Evolutionary conservation across 2,329 filamentous ascomycete species (phyloP).

Genomic region (Cercospora berteroae): DNA sequence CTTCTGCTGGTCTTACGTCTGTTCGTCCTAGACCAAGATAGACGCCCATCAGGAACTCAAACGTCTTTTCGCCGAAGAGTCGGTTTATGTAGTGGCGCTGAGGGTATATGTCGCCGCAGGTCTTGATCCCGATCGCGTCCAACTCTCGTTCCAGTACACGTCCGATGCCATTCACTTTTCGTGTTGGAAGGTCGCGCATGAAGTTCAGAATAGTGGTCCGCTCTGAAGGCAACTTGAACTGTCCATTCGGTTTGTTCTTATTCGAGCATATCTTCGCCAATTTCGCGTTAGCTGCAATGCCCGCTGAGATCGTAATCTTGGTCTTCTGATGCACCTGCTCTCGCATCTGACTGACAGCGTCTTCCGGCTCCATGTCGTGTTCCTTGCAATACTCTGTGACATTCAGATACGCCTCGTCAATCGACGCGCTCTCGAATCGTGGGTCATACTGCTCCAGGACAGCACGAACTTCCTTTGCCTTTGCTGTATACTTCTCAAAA

Average conservation of each 20-base stretch:
- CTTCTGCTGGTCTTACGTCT: slow-evolving; percentile 72
- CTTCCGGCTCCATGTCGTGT: slow-evolving; percentile 66
- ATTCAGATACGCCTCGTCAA: slow-evolving; percentile 95
- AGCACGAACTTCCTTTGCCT: slow-evolving; percentile 81
- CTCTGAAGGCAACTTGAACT: slow-evolving; percentile 73
- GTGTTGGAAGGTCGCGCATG: slow-evolving; percentile 76
- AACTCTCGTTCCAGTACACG: slow-evolving; percentile 90
- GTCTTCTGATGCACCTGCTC: slow-evolving; percentile 71
- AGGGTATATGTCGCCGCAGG: slow-evolving; percentile 80
- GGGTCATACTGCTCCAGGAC: slow-evolving; percentile 86
- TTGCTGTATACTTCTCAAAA: slow-evolving; percentile 86
- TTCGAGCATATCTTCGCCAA: slow-evolving; percentile 95
- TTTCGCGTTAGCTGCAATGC: slow-evolving; percentile 89
- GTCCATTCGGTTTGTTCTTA: slow-evolving; percentile 93
- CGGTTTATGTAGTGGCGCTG: slow-evolving; percentile 70
- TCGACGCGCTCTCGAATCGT: slow-evolving; percentile 86
- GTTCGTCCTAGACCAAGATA: slow-evolving; percentile 86
- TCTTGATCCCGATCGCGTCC: slow-evolving; percentile 80
- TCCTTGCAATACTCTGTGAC: slow-evolving; percentile 78
- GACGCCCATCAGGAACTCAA: slow-evolving; percentile 78
- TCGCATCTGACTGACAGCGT: slow-evolving; percentile 74
- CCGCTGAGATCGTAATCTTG: slow-evolving; percentile 85
- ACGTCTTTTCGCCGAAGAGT: slow-evolving; percentile 89
- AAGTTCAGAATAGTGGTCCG: slow-evolving; percentile 71
- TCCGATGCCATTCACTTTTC: slow-evolving; percentile 94